Evolutionary conservation across 768 basidiomycete genomes (phyloP).

Genomic region (Pulveroboletus frians): DNA sequence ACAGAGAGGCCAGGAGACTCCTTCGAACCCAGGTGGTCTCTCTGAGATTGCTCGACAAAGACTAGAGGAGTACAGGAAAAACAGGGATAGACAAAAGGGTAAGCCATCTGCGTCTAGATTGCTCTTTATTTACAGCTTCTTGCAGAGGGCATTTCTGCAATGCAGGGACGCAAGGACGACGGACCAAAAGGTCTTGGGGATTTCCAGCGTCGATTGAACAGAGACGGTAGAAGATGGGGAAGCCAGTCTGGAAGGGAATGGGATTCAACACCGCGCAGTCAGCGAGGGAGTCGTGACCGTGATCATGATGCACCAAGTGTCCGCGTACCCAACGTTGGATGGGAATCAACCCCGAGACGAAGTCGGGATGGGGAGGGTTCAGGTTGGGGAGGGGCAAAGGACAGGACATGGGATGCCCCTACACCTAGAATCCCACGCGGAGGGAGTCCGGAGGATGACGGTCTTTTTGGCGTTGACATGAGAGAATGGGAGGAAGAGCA

Average conservation of each 20-base stretch:
- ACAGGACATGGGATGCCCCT: constrained; percentile 75
- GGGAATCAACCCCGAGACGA: constrained; percentile 87
- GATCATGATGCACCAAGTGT: constrained; percentile 71
- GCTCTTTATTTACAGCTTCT: neutral
- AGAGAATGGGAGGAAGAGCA: constrained; percentile 99
- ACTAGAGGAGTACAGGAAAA: constrained; percentile 73
- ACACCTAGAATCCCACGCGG: constrained; percentile 68
- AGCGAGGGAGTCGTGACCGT: constrained; percentile 37
- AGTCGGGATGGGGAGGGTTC: constrained; percentile 48
- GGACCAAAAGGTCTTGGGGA: constrained; percentile 81
- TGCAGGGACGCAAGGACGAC: constrained; percentile 50
- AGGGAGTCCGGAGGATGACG: constrained; percentile 66
- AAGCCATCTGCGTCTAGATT: neutral
- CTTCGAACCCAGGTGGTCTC: constrained; percentile 87
- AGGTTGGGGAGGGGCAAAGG: constrained; percentile 56
- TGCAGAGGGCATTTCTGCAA: constrained; percentile 67
- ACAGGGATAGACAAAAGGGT: constrained; percentile 69
- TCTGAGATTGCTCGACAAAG: constrained; percentile 66
- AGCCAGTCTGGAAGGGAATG: constrained; percentile 37
- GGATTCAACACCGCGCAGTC: constrained; percentile 61
- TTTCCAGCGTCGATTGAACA: constrained; percentile 89
- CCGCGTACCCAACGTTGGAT: constrained; percentile 85
- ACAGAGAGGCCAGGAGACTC: constrained; percentile 83
- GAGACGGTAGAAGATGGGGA: constrained; percentile 53
- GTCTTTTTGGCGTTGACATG: constrained; percentile 59